A percentile compares a stretch with the other conserved stretches of the same genome.
Evolutionary conservation across 1,284 basidiomycete genomes (phyloP).

Genomic region (Ustilago nuda): DNA sequence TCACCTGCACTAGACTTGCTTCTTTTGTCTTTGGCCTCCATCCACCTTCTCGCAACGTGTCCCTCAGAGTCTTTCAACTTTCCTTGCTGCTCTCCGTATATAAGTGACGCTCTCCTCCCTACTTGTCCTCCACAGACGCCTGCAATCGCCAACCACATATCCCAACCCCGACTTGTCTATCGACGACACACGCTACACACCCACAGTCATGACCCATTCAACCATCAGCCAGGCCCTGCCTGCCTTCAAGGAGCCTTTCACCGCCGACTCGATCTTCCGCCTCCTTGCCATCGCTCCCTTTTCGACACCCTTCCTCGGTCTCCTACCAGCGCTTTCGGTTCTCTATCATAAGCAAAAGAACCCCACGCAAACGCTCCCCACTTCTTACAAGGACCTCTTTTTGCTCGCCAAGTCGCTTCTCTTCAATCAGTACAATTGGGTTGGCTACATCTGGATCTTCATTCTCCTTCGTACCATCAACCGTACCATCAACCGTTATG

Average conservation of each 20-base stretch:
- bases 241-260: conserved; percentile 51
- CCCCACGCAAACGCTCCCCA: conserved; percentile 7
- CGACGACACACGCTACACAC: background rate
- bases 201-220: conserved; percentile 16
- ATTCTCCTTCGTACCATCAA: conserved; percentile 56
- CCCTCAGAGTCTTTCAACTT: background rate
- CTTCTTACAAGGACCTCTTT: conserved; percentile 16
- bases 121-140: background rate
- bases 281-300: conserved; percentile 57
- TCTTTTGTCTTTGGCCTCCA: background rate
- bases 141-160: background rate
- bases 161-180: background rate
- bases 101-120: background rate
- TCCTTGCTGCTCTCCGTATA: background rate
- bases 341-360: conserved; percentile 47
- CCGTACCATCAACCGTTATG: conserved; percentile 53
- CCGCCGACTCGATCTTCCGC: conserved; percentile 52
- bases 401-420: conserved; percentile 43
- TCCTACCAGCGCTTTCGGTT: conserved; percentile 56
- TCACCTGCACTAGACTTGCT: background rate
- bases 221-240: conserved; percentile 17
- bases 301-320: conserved; percentile 55
- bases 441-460: conserved; percentile 52
- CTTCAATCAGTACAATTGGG: conserved; percentile 56
- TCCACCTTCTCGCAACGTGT: background rate